Evolutionary conservation across 768 basidiomycete genomes (phyloP), one percentile per base, ranked within the genome.

Genomic region (Mycena rosella): DNA sequence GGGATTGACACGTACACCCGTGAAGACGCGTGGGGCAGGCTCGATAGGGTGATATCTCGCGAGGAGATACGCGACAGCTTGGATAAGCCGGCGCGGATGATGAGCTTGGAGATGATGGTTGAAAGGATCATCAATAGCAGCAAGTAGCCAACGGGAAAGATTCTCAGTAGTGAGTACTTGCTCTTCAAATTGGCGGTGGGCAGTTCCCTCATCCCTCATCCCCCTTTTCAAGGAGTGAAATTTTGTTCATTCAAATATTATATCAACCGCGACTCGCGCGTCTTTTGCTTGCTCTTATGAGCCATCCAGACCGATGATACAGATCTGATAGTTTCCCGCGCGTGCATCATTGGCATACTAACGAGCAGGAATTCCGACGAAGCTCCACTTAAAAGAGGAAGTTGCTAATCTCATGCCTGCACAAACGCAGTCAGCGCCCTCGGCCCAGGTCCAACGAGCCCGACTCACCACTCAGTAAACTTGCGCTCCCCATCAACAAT

Each of bases 31-130:
- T 62, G 47, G 54, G 66, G 60, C 9, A 56, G 54, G 30, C 49
- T 68, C 17, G 67, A 68, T 34, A 47, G 61, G 24, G 51, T 18
- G 3, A 45, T 68, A 11, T 58, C 60, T 17, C 22, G 24, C 2
- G 51, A 58, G 18, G 67, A 68, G 30, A 26, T 68, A 15, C 4
- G 40, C n/a, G 36, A 8, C n/a, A 40, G 24, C 11, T 17, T 52
- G 34, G 48, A 17, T 4, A 22, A 15, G 53, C 45, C 20, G 17
- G 32, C 26, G 54, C 22, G 48, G 48, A 9, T 62, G n/a, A 52
- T 56, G 47, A 36, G 34, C 32, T 32, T 67, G 40, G 66, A 56
- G 38, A 62, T 56, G 60, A 67, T 67, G 38, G 36, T 67, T 9
- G 60, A 61, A 40, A 51, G 34, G 40, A n/a, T 62, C 22, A 6